Percentiles rank a stretch among this genome's conserved stretches.
These are phyloP conservation scores for Laguncularia racemosa DNA, from an alignment of 345 rosid genomes.

Conservation along the genomic window DNA sequence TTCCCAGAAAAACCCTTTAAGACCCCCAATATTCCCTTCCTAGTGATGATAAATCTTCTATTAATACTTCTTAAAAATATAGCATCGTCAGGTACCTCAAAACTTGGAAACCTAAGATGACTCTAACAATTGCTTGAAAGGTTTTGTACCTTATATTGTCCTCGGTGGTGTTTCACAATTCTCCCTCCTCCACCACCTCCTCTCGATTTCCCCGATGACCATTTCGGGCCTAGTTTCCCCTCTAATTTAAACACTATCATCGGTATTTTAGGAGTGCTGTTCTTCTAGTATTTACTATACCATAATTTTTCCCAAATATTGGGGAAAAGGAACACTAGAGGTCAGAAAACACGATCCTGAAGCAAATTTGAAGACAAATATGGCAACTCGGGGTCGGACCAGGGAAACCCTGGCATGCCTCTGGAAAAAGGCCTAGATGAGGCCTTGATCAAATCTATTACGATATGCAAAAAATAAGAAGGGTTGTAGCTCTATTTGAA, in stretches of 20 bases:
- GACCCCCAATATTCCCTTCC: no score
- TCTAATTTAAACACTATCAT: constrained; percentile 69
- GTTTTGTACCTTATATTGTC: constrained; percentile 69
- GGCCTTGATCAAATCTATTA: constrained; percentile 60
- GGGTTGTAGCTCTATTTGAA: constrained; percentile 37
- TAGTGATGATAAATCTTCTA: not conserved
- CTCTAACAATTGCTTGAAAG: constrained; percentile 71
- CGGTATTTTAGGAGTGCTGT: constrained; percentile 68
- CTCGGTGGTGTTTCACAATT: constrained; percentile 74
- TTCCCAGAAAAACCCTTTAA: no score
- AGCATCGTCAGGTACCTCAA: constrained; percentile 34
- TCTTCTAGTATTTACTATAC: constrained; percentile 72
- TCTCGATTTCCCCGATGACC: constrained; percentile 21
- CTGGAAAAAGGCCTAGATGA: constrained; percentile 60
- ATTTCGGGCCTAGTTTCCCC: constrained; percentile 65
- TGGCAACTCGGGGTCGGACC: constrained; percentile 22
- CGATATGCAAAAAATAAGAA: constrained; percentile 54
- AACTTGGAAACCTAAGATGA: constrained; percentile 45
- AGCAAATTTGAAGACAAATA: constrained; percentile 27
- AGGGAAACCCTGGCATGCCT: constrained; percentile 57
- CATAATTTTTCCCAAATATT: constrained; percentile 67
- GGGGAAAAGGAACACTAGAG: constrained; percentile 25
- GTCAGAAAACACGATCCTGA: constrained; percentile 20
- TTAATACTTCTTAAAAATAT: constrained; percentile 8
- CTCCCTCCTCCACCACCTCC: constrained; percentile 65